Conservation (phyloP, 805 yeast species). For the Wickerhamiella alocasiicola region DNA sequence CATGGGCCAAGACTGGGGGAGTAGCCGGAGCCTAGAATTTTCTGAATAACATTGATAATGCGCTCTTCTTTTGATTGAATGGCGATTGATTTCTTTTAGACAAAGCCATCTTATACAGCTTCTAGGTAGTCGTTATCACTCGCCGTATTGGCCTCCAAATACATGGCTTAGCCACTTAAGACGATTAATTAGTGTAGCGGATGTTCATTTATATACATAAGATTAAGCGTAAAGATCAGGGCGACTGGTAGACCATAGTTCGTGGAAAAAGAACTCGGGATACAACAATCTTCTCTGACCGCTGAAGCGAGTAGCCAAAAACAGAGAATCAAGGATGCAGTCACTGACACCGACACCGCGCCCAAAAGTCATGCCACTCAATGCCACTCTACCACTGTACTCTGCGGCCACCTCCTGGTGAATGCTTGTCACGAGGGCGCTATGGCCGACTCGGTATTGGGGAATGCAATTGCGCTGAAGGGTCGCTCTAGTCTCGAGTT, state of each 20-base stretch:
- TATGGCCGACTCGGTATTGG: conserved; percentile 63
- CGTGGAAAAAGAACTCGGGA: conserved; percentile 24
- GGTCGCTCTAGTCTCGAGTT: conserved; percentile 28
- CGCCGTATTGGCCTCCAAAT: too few species aligned
- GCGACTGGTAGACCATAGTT: conserved; percentile 20
- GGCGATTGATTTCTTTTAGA: too few species aligned
- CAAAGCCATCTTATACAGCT: too few species aligned
- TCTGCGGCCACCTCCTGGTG: conserved; percentile 26
- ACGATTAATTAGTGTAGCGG: too few species aligned
- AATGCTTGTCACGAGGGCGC: conserved; percentile 31
- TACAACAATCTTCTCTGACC: conserved; percentile 24
- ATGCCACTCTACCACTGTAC: conserved; percentile 34
- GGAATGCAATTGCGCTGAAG: conserved; percentile 57
- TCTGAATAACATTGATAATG: too few species aligned
- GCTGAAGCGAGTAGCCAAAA: conserved; percentile 37
- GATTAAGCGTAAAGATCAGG: conserved; percentile 21
- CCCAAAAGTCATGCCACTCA: conserved; percentile 74
- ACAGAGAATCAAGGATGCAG: conserved; percentile 53
- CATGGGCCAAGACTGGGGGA: too few species aligned
- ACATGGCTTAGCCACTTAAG: too few species aligned
- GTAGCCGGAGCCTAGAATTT: too few species aligned
- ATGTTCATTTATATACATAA: too few species aligned
- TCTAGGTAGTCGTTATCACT: too few species aligned
- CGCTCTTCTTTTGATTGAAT: too few species aligned
- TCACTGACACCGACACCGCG: conserved; percentile 86